Conservation (phyloP, 2,329 filamentous ascomycete species). For the Aciculosporium take region DNA sequence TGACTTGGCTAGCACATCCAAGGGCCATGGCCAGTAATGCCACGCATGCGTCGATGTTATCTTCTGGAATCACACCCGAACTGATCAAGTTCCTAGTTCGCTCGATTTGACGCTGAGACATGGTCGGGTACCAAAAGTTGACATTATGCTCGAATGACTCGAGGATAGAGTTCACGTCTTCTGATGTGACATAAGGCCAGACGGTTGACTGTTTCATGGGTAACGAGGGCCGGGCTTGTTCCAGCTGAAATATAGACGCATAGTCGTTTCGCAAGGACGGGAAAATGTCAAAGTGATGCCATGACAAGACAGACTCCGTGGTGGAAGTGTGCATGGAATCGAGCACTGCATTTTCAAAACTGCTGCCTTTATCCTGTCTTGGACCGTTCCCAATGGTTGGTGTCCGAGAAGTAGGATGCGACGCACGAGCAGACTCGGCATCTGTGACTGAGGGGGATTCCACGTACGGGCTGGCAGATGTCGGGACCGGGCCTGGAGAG, state of each 20-base stretch:
- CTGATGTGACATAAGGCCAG: conserved; percentile 26
- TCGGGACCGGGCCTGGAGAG: background rate
- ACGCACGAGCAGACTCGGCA: conserved; percentile 6
- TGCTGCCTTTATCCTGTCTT: conserved; percentile 10
- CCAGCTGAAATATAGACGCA: conserved; percentile 32
- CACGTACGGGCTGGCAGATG: conserved; percentile 1
- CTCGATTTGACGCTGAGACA: conserved; percentile 25
- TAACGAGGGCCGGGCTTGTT: conserved; percentile 26
- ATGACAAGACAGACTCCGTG: conserved; percentile 35
- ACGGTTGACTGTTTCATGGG: conserved; percentile 19
- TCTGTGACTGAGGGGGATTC: conserved; percentile 5
- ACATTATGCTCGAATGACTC: conserved; percentile 30
- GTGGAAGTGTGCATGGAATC: conserved; percentile 36
- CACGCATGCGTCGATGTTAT: conserved; percentile 25
- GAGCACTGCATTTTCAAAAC: conserved; percentile 32
- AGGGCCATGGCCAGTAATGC: conserved; percentile 32
- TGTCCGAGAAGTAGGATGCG: conserved; percentile 14
- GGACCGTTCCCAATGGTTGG: conserved; percentile 9
- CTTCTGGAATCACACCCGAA: conserved; percentile 21
- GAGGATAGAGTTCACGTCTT: conserved; percentile 28
- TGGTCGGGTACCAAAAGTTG: conserved; percentile 40
- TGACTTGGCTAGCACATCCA: conserved; percentile 30
- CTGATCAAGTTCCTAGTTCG: conserved; percentile 19
- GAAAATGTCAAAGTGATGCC: conserved; percentile 34
- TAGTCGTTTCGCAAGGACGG: conserved; percentile 27